Conservation (phyloP, 2,329 filamentous ascomycete genomes). For the Triangularia verruculosa region DNA sequence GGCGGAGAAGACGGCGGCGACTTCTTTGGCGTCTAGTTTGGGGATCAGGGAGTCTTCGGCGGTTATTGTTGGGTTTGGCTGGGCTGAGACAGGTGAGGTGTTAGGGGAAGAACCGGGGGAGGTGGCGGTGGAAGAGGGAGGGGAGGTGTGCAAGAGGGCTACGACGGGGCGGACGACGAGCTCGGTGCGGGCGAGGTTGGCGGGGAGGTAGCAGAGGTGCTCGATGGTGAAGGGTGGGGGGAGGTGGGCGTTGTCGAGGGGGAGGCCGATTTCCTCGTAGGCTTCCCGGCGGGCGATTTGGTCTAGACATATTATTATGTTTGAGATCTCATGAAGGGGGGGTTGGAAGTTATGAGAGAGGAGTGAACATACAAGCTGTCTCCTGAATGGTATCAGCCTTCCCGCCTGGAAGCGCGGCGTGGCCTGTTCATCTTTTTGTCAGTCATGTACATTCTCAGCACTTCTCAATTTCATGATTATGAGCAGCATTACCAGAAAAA, state of each 20-base stretch:
- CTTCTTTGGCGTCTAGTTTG: conserved; percentile 80
- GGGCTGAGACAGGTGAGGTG: not conserved
- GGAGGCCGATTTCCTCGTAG: conserved; percentile 88
- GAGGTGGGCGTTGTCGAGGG: conserved; percentile 64
- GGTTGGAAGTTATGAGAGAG: not conserved
- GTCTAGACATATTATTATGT: conserved; percentile 44
- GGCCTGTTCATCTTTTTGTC: conserved; percentile 42
- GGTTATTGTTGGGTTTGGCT: conserved; percentile 35
- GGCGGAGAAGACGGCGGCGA: conserved; percentile 89
- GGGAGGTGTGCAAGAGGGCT: conserved; percentile 68
- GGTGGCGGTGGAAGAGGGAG: conserved; percentile 32
- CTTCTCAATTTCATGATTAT: no score
- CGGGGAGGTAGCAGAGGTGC: conserved; percentile 80
- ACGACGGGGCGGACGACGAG: conserved; percentile 74
- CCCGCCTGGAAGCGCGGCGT: conserved; percentile 83
- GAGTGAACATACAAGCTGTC: conserved; percentile 53
- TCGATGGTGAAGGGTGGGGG: conserved; percentile 80
- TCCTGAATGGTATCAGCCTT: conserved; percentile 59
- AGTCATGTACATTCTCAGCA: no score
- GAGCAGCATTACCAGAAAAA: conserved; percentile 70
- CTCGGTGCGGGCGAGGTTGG: conserved; percentile 69
- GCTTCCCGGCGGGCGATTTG: conserved; percentile 87
- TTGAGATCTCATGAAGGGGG: not conserved
- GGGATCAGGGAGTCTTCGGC: conserved; percentile 74
- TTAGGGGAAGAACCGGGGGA: conserved; percentile 33